Percentiles rank a stretch among this genome's conserved stretches.
Evolutionary conservation across 202 grass and related monocot genomes (phyloP).

Genomic region (Hordeum pubiflorum): DNA sequence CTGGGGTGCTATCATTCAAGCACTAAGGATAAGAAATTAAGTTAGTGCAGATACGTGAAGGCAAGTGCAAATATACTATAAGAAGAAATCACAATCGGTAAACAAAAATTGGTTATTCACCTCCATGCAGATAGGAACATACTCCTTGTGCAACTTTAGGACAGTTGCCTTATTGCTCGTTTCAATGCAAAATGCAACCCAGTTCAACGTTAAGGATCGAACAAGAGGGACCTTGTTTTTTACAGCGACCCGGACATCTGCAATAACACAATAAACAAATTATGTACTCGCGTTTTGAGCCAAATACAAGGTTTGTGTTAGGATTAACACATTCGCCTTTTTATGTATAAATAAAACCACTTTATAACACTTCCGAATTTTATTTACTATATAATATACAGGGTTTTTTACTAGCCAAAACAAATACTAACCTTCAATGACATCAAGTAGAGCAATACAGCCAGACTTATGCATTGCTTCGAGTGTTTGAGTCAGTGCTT

Average conservation of each 20-base stretch:
- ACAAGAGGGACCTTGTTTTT: constrained; percentile 98
- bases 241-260: constrained; percentile 84
- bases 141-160: constrained; percentile 95
- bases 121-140: constrained; percentile 99
- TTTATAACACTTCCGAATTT: neutral
- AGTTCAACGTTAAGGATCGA: constrained; percentile 77
- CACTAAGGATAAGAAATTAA: constrained; percentile 41
- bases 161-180: constrained; percentile 88
- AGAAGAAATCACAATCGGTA: neutral
- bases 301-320: neutral
- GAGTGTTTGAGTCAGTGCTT: constrained; percentile 79
- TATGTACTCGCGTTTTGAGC: neutral
- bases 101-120: constrained; percentile 26
- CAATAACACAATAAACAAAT: constrained; percentile 16
- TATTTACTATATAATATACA: neutral
- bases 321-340: neutral
- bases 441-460: constrained; percentile 77
- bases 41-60: constrained; percentile 2
- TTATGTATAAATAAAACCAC: neutral
- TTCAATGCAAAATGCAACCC: constrained; percentile 91
- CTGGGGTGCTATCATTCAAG: constrained; percentile 96
- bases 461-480: constrained; percentile 89
- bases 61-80: neutral
- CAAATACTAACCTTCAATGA: constrained; percentile 70
- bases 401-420: neutral